Conservation (phyloP, 345 rosid genomes). For the Brassica carinata region DNA sequence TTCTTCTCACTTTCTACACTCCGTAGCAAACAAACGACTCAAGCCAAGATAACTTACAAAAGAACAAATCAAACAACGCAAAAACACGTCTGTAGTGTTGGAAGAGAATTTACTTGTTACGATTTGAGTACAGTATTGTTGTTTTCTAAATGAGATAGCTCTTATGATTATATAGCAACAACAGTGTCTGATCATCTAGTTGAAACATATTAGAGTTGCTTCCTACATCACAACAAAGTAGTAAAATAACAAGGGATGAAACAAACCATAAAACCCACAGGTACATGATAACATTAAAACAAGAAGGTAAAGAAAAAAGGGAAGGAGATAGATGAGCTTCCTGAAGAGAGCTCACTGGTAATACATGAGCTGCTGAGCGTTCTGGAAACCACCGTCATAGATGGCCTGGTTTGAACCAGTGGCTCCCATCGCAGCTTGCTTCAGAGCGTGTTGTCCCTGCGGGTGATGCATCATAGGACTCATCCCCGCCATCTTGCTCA, state of each 20-base stretch:
- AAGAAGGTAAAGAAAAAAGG: neutral
- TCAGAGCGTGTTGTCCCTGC: slow-evolving; percentile 74
- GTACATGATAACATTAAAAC: slow-evolving; percentile 30
- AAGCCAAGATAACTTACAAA: too few relatives aligned
- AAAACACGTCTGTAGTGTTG: too few relatives aligned
- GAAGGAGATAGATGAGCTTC: neutral
- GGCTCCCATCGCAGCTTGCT: slow-evolving; percentile 76
- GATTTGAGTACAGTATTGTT: too few relatives aligned
- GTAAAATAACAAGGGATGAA: neutral
- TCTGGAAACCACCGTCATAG: slow-evolving; percentile 91
- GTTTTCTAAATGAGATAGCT: too few relatives aligned
- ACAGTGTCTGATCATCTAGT: neutral
- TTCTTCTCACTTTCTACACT: too few relatives aligned
- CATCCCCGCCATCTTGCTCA: slow-evolving; percentile 67
- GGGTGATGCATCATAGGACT: slow-evolving; percentile 73
- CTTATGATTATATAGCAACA: neutral
- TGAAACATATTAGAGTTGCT: neutral
- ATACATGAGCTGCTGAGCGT: slow-evolving; percentile 90
- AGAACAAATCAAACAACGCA: too few relatives aligned
- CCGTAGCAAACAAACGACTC: too few relatives aligned
- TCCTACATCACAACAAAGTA: neutral
- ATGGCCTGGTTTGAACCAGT: slow-evolving; percentile 91
- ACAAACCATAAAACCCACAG: slow-evolving; percentile 13
- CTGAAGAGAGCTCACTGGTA: slow-evolving; percentile 56
- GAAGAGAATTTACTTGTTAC: too few relatives aligned